Conservation (phyloP, 257 asterid genomes). For the Ajuga chamaepitys region DNA sequence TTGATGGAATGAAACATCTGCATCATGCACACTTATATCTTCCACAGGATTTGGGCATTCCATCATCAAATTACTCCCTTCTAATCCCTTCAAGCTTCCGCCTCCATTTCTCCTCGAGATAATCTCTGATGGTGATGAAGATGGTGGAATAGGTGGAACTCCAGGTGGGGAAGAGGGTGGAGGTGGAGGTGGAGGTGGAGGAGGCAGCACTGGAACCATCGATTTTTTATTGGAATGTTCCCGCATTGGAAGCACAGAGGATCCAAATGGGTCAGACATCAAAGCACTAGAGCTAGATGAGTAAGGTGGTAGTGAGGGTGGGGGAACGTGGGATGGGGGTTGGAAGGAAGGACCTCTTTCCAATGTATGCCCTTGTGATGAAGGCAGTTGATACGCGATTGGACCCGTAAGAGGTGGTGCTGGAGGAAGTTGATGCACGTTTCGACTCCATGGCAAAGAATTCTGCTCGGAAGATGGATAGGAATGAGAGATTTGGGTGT, state of each 20-base stretch:
- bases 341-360: conserved; percentile 39
- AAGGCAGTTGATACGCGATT: conserved; percentile 31
- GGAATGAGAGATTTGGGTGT: conserved; percentile 29
- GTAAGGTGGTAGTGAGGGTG: conserved; percentile 22
- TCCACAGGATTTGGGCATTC: conserved; percentile 30
- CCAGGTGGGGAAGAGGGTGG: conserved; percentile 44
- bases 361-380: conserved; percentile 33
- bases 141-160: conserved; percentile 51
- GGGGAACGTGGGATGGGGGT: conserved; percentile 26
- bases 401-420: conserved; percentile 26
- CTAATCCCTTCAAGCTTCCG: conserved; percentile 8
- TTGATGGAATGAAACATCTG: conserved; percentile 25
- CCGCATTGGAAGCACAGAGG: conserved; percentile 17
- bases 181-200: conserved; percentile 44
- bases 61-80: conserved; percentile 17
- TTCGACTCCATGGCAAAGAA: conserved; percentile 41
- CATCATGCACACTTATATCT: conserved; percentile 18
- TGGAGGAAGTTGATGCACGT: conserved; percentile 32
- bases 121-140: conserved; percentile 36
- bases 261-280: conserved; percentile 25
- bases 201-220: conserved; percentile 19
- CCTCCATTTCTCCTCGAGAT: conserved; percentile 19
- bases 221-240: conserved; percentile 26
- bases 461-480: conserved; percentile 33
- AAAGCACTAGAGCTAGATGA: conserved; percentile 27